phyloP scores from a whole-genome alignment of 768 basidiomycete genomes.

The Boletus sp. region DNA sequence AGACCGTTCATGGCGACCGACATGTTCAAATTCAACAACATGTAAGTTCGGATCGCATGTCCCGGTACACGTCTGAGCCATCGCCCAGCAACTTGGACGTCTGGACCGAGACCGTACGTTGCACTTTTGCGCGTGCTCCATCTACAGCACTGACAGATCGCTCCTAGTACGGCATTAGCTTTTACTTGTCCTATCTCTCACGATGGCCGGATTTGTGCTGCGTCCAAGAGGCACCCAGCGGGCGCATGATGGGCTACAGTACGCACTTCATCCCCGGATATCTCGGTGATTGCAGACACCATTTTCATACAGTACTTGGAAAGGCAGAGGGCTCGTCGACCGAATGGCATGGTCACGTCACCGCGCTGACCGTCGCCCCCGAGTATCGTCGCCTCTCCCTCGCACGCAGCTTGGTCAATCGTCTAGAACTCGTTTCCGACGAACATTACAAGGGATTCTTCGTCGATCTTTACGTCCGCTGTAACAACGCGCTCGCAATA shows the following conservation, averaged over 20 bases:
- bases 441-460: constrained; percentile 81
- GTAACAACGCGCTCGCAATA: constrained; percentile 81
- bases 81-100: constrained; percentile 80
- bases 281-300: constrained; percentile 7
- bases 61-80: constrained; percentile 3
- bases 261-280: constrained; percentile 26
- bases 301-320: constrained; percentile 66
- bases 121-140: neutral
- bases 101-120: constrained; percentile 93
- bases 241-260: constrained; percentile 94
- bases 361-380: constrained; percentile 92
- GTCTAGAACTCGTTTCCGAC: constrained; percentile 85
- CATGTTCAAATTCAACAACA: constrained; percentile 90
- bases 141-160: constrained; percentile 1
- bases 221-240: constrained; percentile 76
- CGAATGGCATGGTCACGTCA: constrained; percentile 95
- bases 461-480: constrained; percentile 94
- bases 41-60: constrained; percentile 46
- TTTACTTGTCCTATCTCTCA: constrained; percentile 86
- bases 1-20: constrained; percentile 87
- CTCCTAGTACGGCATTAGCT: constrained; percentile 76
- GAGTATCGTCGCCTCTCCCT: constrained; percentile 87
- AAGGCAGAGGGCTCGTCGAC: constrained; percentile 78
- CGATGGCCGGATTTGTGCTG: constrained; percentile 92
- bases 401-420: constrained; percentile 80